These are phyloP conservation scores for Xerocomus nothofagi DNA, from an alignment of 1,284 basidiomycete species.

Conservation along the genomic window DNA sequence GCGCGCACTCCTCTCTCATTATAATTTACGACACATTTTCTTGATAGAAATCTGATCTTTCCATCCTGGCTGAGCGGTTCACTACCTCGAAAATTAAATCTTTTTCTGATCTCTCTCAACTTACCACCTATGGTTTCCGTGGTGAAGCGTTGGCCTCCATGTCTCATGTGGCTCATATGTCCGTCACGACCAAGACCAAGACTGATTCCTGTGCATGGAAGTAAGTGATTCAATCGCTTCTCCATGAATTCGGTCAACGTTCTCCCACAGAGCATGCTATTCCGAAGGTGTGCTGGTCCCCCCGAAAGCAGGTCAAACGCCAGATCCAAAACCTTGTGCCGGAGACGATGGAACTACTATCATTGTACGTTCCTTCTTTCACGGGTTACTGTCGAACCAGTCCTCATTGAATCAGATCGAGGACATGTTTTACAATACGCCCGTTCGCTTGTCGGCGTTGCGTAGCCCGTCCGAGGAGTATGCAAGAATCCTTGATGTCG, in stretches of 20 bases:
- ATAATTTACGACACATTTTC: neutral
- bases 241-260: neutral
- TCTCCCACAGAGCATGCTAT: constrained; percentile 67
- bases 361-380: constrained; percentile 50
- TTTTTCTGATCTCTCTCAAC: constrained; percentile 84
- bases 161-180: constrained; percentile 89
- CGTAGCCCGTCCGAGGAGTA: constrained; percentile 92
- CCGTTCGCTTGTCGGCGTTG: constrained; percentile 84
- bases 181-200: constrained; percentile 87
- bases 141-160: constrained; percentile 98
- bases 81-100: constrained; percentile 92
- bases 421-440: constrained; percentile 95
- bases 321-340: constrained; percentile 86
- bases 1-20: neutral
- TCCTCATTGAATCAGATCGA: constrained; percentile 63
- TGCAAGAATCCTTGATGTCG: constrained; percentile 85
- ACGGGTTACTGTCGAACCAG: neutral
- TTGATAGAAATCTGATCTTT: constrained; percentile 69
- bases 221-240: constrained; percentile 46
- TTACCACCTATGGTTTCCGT: constrained; percentile 95
- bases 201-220: constrained; percentile 85
- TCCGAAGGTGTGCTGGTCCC: constrained; percentile 72
- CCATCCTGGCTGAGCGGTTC: constrained; percentile 92
- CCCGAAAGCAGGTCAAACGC: constrained; percentile 62
- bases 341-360: constrained; percentile 95